These are phyloP conservation scores for Pleurotus ostreatus DNA, from an alignment of 768 basidiomycete species.

Conservation along the genomic window DNA sequence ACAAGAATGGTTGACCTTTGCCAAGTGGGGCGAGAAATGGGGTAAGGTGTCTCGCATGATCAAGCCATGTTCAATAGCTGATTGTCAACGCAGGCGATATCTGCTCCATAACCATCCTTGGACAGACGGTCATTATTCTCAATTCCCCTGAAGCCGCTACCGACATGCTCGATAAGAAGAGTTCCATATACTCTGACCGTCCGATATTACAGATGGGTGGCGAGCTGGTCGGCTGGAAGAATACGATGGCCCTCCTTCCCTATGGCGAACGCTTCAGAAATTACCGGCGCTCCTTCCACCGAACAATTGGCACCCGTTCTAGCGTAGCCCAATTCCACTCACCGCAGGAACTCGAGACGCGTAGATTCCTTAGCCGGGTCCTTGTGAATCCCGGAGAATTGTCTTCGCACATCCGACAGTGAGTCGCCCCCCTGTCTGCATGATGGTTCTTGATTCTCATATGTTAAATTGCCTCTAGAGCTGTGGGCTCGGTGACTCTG, in stretches of 20 bases:
- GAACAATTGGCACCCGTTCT: conserved; percentile 40
- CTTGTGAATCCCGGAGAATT: conserved; percentile 45
- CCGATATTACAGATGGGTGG: conserved; percentile 52
- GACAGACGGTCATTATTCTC: conserved; percentile 54
- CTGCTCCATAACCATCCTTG: conserved; percentile 54
- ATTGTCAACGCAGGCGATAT: conserved; percentile 44
- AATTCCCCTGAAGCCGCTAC: conserved; percentile 46
- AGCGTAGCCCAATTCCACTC: conserved; percentile 39
- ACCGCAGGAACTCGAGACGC: conserved; percentile 42
- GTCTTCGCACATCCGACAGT: conserved; percentile 44
- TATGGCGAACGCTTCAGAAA: conserved; percentile 54
- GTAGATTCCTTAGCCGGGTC: conserved; percentile 42
- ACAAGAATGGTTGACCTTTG: conserved; percentile 24
- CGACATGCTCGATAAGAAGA: conserved; percentile 66
- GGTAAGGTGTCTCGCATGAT: conserved; percentile 26
- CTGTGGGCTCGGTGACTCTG: conserved; percentile 49
- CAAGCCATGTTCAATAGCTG: conserved; percentile 2
- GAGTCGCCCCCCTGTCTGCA: conserved; percentile 16
- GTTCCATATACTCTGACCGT: conserved; percentile 65
- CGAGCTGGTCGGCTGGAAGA: conserved; percentile 55
- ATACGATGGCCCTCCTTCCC: conserved; percentile 50
- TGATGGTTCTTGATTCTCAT: conserved; percentile 1
- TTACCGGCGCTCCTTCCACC: conserved; percentile 49
- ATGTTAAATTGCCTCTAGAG: conserved; percentile 23
- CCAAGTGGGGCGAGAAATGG: conserved; percentile 37